These are phyloP conservation scores for Camelina hispida DNA, from an alignment of 345 rosid genomes.

Conservation along the genomic window DNA sequence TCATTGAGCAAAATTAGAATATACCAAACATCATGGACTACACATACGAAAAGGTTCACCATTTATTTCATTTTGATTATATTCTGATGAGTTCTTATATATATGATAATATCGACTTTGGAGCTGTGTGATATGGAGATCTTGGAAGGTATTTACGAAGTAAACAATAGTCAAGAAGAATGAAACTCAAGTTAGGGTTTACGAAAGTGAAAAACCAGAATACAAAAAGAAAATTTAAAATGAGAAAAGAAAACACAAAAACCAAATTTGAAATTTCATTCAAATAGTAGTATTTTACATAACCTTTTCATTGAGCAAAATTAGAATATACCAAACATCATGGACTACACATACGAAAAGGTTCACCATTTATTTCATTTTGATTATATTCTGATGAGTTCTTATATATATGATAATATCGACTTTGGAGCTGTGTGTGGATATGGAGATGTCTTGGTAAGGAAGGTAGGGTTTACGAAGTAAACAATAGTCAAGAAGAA, in stretches of 20 bases:
- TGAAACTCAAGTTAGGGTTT: too few species aligned
- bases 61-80: conserved; percentile 32
- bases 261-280: not conserved
- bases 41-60: conserved; percentile 13
- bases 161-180: too few species aligned
- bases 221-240: not conserved
- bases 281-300: not conserved
- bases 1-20: conserved; percentile 5
- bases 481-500: too few species aligned
- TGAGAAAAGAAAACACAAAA: not conserved
- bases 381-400: too few species aligned
- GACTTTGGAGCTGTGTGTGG: conserved; percentile 16
- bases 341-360: conserved; percentile 22
- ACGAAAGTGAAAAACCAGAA: too few species aligned
- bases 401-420: not conserved
- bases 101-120: not conserved
- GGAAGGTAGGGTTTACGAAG: too few species aligned
- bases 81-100: too few species aligned
- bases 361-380: conserved; percentile 28
- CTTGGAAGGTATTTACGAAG: too few species aligned
- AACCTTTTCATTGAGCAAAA: conserved; percentile 19
- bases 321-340: conserved; percentile 11
- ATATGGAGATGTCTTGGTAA: too few species aligned
- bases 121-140: conserved; percentile 18
- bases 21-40: conserved; percentile 18